Evolutionary conservation across 2,329 filamentous ascomycete genomes (phyloP).

Genomic region (Lasiodiplodia citricola): DNA sequence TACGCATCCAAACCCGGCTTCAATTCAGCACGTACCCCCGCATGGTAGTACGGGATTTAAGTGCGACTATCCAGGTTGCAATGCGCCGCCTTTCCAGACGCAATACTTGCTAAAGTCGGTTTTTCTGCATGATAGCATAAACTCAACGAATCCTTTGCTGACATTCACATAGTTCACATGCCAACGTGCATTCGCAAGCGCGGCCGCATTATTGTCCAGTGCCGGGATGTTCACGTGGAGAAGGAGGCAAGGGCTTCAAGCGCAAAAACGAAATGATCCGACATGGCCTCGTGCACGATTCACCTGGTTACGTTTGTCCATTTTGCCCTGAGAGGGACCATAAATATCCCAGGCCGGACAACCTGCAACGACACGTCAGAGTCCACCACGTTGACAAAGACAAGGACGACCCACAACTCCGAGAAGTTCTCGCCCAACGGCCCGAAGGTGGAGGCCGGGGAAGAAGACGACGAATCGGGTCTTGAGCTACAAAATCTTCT

Average conservation of each 20-base stretch:
- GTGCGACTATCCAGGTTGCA: conserved; percentile 70
- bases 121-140: not conserved
- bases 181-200: conserved; percentile 68
- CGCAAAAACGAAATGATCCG: conserved; percentile 74
- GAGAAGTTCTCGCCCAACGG: conserved; percentile 84
- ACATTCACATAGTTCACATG: conserved; percentile 64
- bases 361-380: conserved; percentile 91
- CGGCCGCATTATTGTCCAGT: conserved; percentile 70
- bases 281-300: conserved; percentile 89
- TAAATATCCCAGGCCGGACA: conserved; percentile 93
- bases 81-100: conserved; percentile 75
- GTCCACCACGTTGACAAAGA: conserved; percentile 90
- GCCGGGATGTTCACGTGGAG: conserved; percentile 60
- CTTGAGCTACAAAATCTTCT: not conserved
- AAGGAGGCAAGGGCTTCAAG: conserved; percentile 71
- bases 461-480: conserved; percentile 69
- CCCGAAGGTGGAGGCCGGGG: conserved; percentile 84
- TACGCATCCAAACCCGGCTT: conserved; percentile 36
- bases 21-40: conserved; percentile 21
- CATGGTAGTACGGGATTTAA: conserved; percentile 40
- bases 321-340: conserved; percentile 95
- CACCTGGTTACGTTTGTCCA: conserved; percentile 93
- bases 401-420: conserved; percentile 80
- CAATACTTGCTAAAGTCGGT: conserved; percentile 74
- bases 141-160: not conserved